Percentiles rank a stretch among this genome's conserved stretches.
phyloP scores from a whole-genome alignment of 768 basidiomycete genomes.

The Boletus tomentosulus region DNA sequence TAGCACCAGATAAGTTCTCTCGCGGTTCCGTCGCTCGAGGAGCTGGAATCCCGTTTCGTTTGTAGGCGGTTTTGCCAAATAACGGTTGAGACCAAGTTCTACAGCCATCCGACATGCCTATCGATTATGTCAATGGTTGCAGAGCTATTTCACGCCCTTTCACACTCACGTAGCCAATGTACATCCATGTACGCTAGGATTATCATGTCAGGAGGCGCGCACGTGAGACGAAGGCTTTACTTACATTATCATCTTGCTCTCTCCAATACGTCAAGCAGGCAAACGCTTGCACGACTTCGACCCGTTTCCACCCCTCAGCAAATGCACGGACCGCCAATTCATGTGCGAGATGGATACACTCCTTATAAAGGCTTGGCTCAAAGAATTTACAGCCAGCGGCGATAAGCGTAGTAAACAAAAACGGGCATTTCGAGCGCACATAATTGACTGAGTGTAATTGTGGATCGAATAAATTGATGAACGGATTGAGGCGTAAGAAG shows the following conservation, averaged over 20 bases:
- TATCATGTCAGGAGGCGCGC: slow-evolving; percentile 12
- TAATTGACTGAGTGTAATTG: slow-evolving; percentile 76
- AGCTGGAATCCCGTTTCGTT: slow-evolving; percentile 63
- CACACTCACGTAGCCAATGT: slow-evolving; percentile 72
- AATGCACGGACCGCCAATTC: slow-evolving; percentile 77
- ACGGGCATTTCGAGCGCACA: slow-evolving; percentile 73
- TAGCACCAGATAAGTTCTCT: slow-evolving; percentile 81
- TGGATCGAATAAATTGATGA: slow-evolving; percentile 87
- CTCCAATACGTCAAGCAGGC: slow-evolving; percentile 89
- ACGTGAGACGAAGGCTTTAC: slow-evolving; percentile 18
- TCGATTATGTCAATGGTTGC: slow-evolving; percentile 1
- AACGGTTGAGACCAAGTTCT: slow-evolving; percentile 76
- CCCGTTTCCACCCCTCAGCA: slow-evolving; percentile 69
- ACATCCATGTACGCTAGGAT: slow-evolving; percentile 75
- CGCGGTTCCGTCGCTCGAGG: slow-evolving; percentile 76
- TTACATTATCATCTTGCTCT: slow-evolving; percentile 78
- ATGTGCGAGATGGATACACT: slow-evolving; percentile 67
- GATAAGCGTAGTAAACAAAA: slow-evolving; percentile 81
- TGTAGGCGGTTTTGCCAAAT: slow-evolving; percentile 47
- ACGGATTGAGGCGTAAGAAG: slow-evolving; percentile 82
- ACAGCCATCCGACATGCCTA: slow-evolving; percentile 88
- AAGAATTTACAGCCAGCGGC: slow-evolving; percentile 87
- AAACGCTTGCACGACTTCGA: slow-evolving; percentile 88
- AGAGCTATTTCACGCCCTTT: background rate
- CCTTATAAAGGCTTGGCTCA: slow-evolving; percentile 60